Base-by-base conservation (phyloP, 2,329 filamentous ascomycete species). In the Mariannaea elegans region DNA sequence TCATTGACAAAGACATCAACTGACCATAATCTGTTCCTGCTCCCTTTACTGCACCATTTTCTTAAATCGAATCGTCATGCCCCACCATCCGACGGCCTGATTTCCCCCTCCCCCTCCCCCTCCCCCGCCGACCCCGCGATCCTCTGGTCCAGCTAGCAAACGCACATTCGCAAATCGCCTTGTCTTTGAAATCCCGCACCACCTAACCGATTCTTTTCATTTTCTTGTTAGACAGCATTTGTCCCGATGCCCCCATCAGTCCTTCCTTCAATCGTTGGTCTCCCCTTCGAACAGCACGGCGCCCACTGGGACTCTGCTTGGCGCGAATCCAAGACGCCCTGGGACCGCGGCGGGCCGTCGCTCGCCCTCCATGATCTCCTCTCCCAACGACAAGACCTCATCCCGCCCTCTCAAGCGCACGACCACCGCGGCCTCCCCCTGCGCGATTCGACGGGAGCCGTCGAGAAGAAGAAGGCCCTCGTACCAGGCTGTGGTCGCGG, bases 401-500 rank as follows among this genome's bases (percentile, higher is more conserved):
- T 85, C 27, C 75, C 76, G 1, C 68, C 66, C 44, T 55, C 75
- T 24, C 68, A 78, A 74, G 56, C 73, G 41, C 65, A 71, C 57
- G 69, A 77, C 56, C 62, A 67, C 53, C 67, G 73, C 41, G 74
- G 74, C 27, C 67, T 70, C 42, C 65, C 63, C 29, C 59, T 72
- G 12, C 70, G 68, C 29, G 62, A 70, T 31, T 50, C 63, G 23
- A 34, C 59, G 32, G 68, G 71, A 48, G 59, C 62, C 38, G 67
- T 71, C 36, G 48, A 66, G 46, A 71, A 70, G 46, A 65, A 67
- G 32, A 72, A 68, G 32, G 92, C 89, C 1, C 80, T 96, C 8
- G 90, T 97, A 0, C 91, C 93, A 0, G 93, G 92, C 5, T 97
- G 93, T 75, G 93, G 93, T 0, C 84, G 86, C 45, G 93, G 93